Conservation (phyloP, 108 stramenopile genomes). For the Fistulifera pelliculosa region DNA sequence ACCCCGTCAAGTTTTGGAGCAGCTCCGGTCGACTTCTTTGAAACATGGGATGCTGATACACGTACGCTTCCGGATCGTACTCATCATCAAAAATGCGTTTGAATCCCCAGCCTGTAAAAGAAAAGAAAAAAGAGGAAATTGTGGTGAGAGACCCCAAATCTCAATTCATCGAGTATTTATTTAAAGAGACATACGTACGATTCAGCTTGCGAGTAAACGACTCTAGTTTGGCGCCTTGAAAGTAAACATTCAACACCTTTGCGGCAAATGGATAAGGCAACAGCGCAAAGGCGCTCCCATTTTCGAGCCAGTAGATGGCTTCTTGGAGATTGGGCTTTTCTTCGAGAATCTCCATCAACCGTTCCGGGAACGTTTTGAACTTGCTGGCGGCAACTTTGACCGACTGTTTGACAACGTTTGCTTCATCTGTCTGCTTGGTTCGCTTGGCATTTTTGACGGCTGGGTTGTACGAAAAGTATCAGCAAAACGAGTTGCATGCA, state of each 20-base stretch:
- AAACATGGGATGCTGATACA: slow-evolving; percentile 2
- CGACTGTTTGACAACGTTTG: too few species aligned
- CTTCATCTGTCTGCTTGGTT: too few species aligned
- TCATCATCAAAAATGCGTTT: neutral
- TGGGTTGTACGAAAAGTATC: too few species aligned
- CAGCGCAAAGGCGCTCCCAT: slow-evolving; percentile 24
- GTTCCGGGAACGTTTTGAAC: slow-evolving; percentile 12
- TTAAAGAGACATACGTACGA: too few species aligned
- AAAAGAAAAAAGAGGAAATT: too few species aligned
- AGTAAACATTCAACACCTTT: slow-evolving; percentile 16
- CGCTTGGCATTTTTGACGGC: too few species aligned
- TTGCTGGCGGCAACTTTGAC: too few species aligned
- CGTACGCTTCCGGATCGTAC: neutral
- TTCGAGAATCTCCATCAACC: slow-evolving; percentile 27
- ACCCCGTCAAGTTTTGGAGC: neutral
- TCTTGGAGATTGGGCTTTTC: slow-evolving; percentile 8
- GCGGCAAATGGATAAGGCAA: slow-evolving; percentile 16
- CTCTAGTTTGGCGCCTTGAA: slow-evolving; percentile 27
- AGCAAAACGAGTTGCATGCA: too few species aligned
- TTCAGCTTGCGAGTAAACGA: slow-evolving; percentile 31
- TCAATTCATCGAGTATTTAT: too few species aligned
- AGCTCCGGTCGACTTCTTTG: neutral
- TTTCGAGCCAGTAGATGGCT: slow-evolving; percentile 27
- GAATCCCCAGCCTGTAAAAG: slow-evolving; percentile 17
- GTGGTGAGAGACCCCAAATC: too few species aligned